Conservation (phyloP, 1,284 basidiomycete species). For the Rhodotorula sp. region DNA sequence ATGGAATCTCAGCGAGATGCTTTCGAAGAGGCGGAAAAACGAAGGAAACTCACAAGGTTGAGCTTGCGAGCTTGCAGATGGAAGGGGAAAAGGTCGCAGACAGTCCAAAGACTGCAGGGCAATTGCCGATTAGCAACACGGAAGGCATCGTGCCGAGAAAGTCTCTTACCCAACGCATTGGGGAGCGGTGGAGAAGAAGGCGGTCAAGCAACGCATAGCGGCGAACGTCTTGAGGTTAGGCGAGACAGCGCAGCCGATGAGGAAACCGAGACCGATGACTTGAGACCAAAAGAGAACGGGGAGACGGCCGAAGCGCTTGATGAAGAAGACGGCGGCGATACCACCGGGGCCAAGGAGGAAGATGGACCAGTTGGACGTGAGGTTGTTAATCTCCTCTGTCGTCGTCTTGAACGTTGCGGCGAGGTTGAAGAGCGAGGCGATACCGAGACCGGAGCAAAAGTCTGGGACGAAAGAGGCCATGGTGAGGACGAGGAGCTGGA, state of each 20-base stretch:
- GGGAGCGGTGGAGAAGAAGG: slow-evolving; percentile 62
- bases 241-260: slow-evolving; percentile 58
- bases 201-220: slow-evolving; percentile 69
- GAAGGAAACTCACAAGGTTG: slow-evolving; percentile 51
- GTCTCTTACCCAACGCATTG: slow-evolving; percentile 26
- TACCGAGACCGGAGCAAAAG: slow-evolving; percentile 42
- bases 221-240: slow-evolving; percentile 55
- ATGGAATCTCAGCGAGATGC: too few species aligned
- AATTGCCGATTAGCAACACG: too few species aligned
- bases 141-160: too few species aligned
- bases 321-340: slow-evolving; percentile 61
- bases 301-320: slow-evolving; percentile 58
- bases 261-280: slow-evolving; percentile 47
- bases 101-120: slow-evolving; percentile 6
- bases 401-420: slow-evolving; percentile 62
- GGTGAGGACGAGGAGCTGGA: slow-evolving; percentile 37
- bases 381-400: slow-evolving; percentile 61
- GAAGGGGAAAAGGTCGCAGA: slow-evolving; percentile 65
- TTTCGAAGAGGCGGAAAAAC: too few species aligned
- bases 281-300: slow-evolving; percentile 66
- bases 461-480: slow-evolving; percentile 43
- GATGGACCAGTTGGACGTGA: slow-evolving; percentile 45
- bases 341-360: slow-evolving; percentile 23
- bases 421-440: slow-evolving; percentile 58
- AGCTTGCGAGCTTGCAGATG: slow-evolving; percentile 72